Evolutionary conservation across 1,284 basidiomycete species (phyloP), one percentile per base, ranked within the genome.

Genomic region (Cutaneotrichosporon spelunceum): DNA sequence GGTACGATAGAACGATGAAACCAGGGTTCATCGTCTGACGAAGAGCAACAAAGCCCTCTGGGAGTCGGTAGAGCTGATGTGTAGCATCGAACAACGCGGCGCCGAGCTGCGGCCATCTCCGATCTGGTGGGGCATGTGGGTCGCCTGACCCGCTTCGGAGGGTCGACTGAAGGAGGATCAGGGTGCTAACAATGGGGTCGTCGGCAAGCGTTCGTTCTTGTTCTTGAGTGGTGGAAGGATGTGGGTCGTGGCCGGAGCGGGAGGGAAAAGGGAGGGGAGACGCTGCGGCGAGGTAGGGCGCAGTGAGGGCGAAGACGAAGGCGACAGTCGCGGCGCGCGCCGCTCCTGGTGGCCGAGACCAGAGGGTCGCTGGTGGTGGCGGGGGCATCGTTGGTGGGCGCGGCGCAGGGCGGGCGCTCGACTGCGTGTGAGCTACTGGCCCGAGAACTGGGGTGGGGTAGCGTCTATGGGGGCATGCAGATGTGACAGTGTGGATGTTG

Each of bases 1-100:
- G 61, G 62, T 76, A 79, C 19, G 75, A 76, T 3, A 81, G 70
- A 19, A 81, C 73, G 66, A 81, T 74, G 68, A 78, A 79, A 33
- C 76, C 77, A 1, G 72, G 69, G 23, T 71, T 71, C 68, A 78
- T 79, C 8, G 64, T 54, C 57, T 76, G 75, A 1, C 50, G 44
- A 21, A 81, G 71, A 24, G 67, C 63, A 44, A 79, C 68, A 50
- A 68, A 76, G 33, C 66, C 36, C 3, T 44, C 34, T 1, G 57
- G 57, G 11, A 58, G 16, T 26, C 33, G 26, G 19, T 47, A 42
- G 44, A 48, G 21, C 23, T 24, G 16, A 4, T 57, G 36, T 26
- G 30, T 24, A 19, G 39, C 8, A 19, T 30, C 48, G 48, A 36
- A 27, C 26, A 11, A 16, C 19, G 33, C 53, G 21, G 26, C 30